Evolutionary conservation across 106 monocot species (phyloP), one percentile per base, ranked within the genome.

Genomic region (Platanthera guangdongensis): DNA sequence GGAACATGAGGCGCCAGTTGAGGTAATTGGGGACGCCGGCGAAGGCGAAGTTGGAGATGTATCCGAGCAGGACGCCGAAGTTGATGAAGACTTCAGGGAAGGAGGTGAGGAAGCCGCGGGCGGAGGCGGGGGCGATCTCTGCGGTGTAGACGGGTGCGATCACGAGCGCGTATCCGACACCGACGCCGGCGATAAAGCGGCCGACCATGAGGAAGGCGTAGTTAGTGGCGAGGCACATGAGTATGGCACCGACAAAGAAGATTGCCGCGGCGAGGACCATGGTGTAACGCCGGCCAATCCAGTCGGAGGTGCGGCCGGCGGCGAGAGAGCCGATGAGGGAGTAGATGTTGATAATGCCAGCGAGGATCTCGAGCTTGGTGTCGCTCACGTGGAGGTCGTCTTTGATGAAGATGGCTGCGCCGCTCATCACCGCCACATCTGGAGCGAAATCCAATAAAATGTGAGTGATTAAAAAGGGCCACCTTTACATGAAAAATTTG

Each of bases 81-180:
- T 76, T 83, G 70, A 79, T 76, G 79, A 79, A 83, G 30, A 83
- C 71, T 59, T 86, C 86, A n/a, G 81, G 83, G 47, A 83, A 50
- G 28, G 84, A 87, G 54, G 87, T 78, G 62, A 87, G 83, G 52
- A 78, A 84, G 6, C 87, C 87, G 9, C 87, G 71, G 49, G 78
- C 22, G 62, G 83, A 76, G 3, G 83, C 45, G 5, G 81, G 50
- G 7, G 87, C 59, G 55, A 87, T 21, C 76, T 84, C 87, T 7
- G 87, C 78, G 1, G 84, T 47, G 79, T 87, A 86, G 52, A 83
- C 78, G 2, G 86, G 86, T 5, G 86, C 83, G 21, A 86, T 86
- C 80, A 83, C 74, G 53, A 83, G 65, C 21, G 82, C 82, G 78
- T 83, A 83, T 52, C 82, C 82, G 16, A 83, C 82, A 15, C 82